Evolutionary conservation across 2,329 filamentous ascomycete genomes (phyloP), one percentile per base, ranked within the genome.

Genomic region (Fusarium heterosporum): DNA sequence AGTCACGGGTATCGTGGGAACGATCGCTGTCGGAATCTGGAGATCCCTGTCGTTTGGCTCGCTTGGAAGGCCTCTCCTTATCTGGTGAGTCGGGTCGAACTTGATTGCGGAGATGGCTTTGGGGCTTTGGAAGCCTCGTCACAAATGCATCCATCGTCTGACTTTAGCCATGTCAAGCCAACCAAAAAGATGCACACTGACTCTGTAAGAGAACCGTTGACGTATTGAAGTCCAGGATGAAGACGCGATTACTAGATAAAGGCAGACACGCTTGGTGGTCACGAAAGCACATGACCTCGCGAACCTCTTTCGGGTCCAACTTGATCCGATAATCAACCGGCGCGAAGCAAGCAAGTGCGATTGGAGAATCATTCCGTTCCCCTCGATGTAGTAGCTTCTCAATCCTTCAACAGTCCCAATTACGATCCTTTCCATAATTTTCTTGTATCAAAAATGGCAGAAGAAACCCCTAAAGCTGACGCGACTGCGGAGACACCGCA

Each of bases 221-320:
- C 13, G 53, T 29, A 32, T 43, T 36, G 41, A 50, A 22, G 46
- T 52, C 29, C 8, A 46, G 34, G 49, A 54, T 30, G 30, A 13
- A 32, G 30, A 66, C 71, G 71, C 71, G 71, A 63, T 40, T 22
- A 22, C 22, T 22, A 16, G 36, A 47, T 29, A 36, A 51, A 59
- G 58, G 41, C 47, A 68, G 50, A 58, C 53, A 71, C 63, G 60
- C 56, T 42, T 55, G 54, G 43, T 53, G 45, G 68, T 77, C 78
- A 74, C 78, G 79, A 78, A 73, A 73, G 79, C 78, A 80, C 72
- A 74, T 80, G 78, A 80, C 73, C 65, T 26, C 58, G 62, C 53
- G 36, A 40, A 48, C 38, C 36, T 47, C 45, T 30, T 47, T 59
- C 10, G 22, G 22, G 38, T 3, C 32, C 51, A 22, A 40, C 17